Evolutionary conservation across 257 asterid genomes (phyloP).

Genomic region (Petrea volubilis): DNA sequence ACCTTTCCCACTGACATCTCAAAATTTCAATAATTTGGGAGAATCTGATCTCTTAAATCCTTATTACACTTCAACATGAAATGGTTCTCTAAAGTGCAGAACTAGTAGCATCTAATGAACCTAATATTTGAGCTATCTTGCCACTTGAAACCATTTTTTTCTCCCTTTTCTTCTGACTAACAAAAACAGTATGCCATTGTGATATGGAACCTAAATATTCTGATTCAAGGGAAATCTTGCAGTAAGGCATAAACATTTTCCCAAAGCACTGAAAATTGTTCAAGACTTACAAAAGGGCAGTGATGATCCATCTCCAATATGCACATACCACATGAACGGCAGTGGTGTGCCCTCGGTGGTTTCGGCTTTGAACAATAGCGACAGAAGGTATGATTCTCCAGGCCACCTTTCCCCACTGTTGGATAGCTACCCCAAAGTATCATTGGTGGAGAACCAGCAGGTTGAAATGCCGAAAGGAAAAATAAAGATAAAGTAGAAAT

Average conservation of each 20-base stretch:
- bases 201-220: not conserved
- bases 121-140: conserved; percentile 1
- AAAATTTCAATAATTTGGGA: conserved; percentile 6
- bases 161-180: not conserved
- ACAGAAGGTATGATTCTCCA: conserved; percentile 80
- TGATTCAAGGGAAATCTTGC: conserved; percentile 6
- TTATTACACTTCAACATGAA: not conserved
- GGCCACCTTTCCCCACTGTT: conserved; percentile 89
- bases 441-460: conserved; percentile 81
- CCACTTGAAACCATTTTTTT: not conserved
- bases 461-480: conserved; percentile 66
- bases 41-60: conserved; percentile 4
- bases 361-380: conserved; percentile 84
- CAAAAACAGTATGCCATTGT: not conserved
- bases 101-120: not conserved
- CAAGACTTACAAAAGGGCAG: conserved; percentile 91
- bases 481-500: conserved; percentile 61
- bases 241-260: not conserved
- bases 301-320: conserved; percentile 97
- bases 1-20: not conserved
- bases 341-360: conserved; percentile 85
- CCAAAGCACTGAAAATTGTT: not conserved
- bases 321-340: conserved; percentile 90
- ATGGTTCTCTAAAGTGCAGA: not conserved
- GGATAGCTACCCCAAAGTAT: conserved; percentile 97